Conservation (phyloP, 805 yeast genomes). For the Starmerella gropengiesseri region DNA sequence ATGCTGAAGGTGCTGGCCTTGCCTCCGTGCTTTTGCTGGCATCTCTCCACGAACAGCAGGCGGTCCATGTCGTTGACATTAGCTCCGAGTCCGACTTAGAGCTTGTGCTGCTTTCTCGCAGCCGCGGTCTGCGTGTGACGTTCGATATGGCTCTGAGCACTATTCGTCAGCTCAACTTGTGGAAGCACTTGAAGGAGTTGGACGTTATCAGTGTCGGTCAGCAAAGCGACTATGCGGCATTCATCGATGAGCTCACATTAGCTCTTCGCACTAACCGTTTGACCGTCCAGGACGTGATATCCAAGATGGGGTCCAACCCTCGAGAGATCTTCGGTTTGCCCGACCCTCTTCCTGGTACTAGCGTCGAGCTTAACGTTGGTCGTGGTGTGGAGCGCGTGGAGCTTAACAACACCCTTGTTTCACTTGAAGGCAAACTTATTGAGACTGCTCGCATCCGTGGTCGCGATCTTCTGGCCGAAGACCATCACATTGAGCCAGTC, state of each 20-base stretch:
- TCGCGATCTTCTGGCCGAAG: slow-evolving; percentile 16
- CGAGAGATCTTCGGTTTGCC: slow-evolving; percentile 62
- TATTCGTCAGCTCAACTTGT: slow-evolving; percentile 67
- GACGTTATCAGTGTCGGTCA: slow-evolving; percentile 83
- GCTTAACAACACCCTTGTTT: slow-evolving; percentile 64
- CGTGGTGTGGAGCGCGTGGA: slow-evolving; percentile 88
- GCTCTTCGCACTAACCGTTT: slow-evolving; percentile 69
- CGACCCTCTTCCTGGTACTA: slow-evolving; percentile 60
- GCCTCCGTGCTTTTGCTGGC: slow-evolving; percentile 89
- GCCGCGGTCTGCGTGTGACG: slow-evolving; percentile 69
- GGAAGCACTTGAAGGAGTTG: slow-evolving; percentile 60
- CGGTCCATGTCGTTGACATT: slow-evolving; percentile 83
- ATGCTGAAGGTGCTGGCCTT: slow-evolving; percentile 80
- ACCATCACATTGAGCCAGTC: slow-evolving; percentile 17
- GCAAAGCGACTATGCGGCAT: slow-evolving; percentile 65
- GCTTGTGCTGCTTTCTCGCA: slow-evolving; percentile 74
- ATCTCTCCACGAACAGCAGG: slow-evolving; percentile 60
- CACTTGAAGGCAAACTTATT: slow-evolving; percentile 70
- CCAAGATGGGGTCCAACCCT: slow-evolving; percentile 72
- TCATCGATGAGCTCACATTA: slow-evolving; percentile 67
- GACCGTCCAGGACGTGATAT: slow-evolving; percentile 58
- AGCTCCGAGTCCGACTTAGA: slow-evolving; percentile 70
- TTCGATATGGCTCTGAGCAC: slow-evolving; percentile 73
- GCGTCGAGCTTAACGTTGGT: slow-evolving; percentile 58
- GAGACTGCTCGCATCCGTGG: slow-evolving; percentile 40